Base-by-base conservation (phyloP, 164 flowering plant species). In the Piper longum region DNA sequence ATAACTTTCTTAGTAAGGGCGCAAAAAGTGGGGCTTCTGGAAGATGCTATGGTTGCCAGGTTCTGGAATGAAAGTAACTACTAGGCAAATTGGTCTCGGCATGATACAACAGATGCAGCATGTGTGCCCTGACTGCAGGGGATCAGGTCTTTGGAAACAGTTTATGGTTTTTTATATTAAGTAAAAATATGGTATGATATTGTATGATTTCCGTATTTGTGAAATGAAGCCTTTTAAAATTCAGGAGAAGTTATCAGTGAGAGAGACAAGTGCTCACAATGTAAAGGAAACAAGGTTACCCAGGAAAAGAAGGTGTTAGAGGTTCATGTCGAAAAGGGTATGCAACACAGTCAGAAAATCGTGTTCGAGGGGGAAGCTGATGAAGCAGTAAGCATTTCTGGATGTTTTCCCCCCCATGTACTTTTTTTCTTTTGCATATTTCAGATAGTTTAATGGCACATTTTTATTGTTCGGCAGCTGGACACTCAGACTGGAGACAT, bases 31-130 rank as follows among this genome's bases (percentile, higher is more conserved):
- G 96, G 39, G 76, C 80, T 26, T 67, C 84, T 5, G 69, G 72
- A 45, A 81, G 57, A 67, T 89, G 96, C 66, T 48, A 65, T 64
- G 87, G 92, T 36, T 89, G 96, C 68, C 83, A 80, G 60, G 96
- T 62, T 13, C 84, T 8, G 96, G 96, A 40, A 77, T 89, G 84
- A 85, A 83, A 68, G 41, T 84, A 42, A 59, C 88, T 12, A 80
- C 69, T 1, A 62, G 91, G 16, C 91, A 80, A 54, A 69, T 85
- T 74, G 91, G 81, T 16, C 79, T 77, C 2, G 79, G 81, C 62
- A 85, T 88, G 95, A 78, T 85, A 63, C 95, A 85, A 64, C 89
- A 85, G 67, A 82, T 85, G 90, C 95, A 84, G 60, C 87, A 83
- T 76, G 74, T 69, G 43, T 87, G 95, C 65, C 71, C 74, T 43